Base-by-base conservation (phyloP, 2,329 filamentous ascomycete genomes). In the Diplocarpon mali region DNA sequence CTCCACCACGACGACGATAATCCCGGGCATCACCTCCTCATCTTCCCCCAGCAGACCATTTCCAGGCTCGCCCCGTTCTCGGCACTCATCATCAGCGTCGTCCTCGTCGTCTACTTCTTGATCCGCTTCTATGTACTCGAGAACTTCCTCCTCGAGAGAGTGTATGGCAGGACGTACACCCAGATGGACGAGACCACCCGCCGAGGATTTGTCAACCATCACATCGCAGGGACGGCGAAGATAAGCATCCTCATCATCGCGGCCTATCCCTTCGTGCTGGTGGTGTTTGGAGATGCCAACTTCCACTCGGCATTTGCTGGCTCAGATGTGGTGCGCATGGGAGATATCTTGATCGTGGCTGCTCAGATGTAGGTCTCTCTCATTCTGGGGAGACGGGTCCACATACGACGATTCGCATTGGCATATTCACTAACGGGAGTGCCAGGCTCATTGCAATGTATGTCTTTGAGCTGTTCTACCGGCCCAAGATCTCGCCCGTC, bases 181-280 rank as follows among this genome's bases (percentile, higher is more conserved):
- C 38, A 53, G 5, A 59, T 70, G 44, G 58, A 57, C 40, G 64
- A 66, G 12, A 45, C 53, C 0, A 61, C 64, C 15, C 57, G 62
- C 4, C 59, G 65, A 8, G 65, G 66, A 0, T 69, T 70, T 47
- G 57, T 69, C 30, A 70, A 70, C 39, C 68, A 71, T 45, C 67
- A 69, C 38, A 64, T 71, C 15, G 67, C 67, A 2, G 66, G 64
- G 0, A 41, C 47, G 1, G 66, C 64, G 5, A 70, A 70, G 42
- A 46, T 69, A 1, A 2, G 65, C 14, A 64, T 69, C 32, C 45
- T 69, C 8, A 43, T 67, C 11, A 17, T 64, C 0, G 65, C 63
- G 0, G 62, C 60, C 1, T 69, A 69, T 50, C 67, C 68, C 1
- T 67, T 69, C 37, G 53, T 69, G 35, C 50, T 55, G 20, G 57